Evolutionary conservation across 1,284 basidiomycete genomes (phyloP).

Genomic region (Ustilago nuda): DNA sequence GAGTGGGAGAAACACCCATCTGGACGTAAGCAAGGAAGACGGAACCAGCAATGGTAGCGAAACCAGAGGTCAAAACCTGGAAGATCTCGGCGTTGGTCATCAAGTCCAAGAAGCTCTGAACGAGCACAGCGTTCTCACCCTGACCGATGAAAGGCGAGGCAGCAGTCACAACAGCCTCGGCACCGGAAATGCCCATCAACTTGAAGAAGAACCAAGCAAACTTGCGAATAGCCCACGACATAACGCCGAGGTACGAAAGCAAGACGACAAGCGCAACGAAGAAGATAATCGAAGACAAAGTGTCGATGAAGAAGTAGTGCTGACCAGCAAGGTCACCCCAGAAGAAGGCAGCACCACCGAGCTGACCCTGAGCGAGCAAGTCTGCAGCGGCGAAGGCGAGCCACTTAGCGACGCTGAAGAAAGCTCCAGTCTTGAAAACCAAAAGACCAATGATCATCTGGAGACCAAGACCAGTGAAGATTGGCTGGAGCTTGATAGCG

Average conservation of each 20-base stretch:
- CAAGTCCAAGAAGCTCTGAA: constrained; percentile 81
- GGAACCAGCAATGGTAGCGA: constrained; percentile 86
- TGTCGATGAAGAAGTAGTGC: constrained; percentile 64
- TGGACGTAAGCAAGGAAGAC: constrained; percentile 85
- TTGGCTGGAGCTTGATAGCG: constrained; percentile 55
- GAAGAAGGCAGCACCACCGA: constrained; percentile 65
- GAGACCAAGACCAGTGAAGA: constrained; percentile 60
- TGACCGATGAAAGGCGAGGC: constrained; percentile 88
- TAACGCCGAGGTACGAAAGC: constrained; percentile 72
- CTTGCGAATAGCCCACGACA: constrained; percentile 63
- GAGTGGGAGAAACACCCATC: constrained; percentile 82
- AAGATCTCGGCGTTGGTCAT: constrained; percentile 92
- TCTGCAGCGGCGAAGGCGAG: constrained; percentile 61
- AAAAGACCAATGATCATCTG: constrained; percentile 66
- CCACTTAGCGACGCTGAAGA: constrained; percentile 59
- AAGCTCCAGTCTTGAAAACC: constrained; percentile 64
- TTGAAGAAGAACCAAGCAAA: constrained; percentile 93
- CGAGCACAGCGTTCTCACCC: constrained; percentile 65
- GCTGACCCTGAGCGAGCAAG: constrained; percentile 57
- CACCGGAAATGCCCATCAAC: constrained; percentile 78
- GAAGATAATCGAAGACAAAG: constrained; percentile 75
- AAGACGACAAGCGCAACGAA: constrained; percentile 75
- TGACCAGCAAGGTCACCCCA: constrained; percentile 49
- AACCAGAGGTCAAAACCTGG: constrained; percentile 87
- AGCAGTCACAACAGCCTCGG: constrained; percentile 89